A percentile compares a stretch with the other conserved stretches of the same genome.
Evolutionary conservation across 2,329 filamentous ascomycete species (phyloP).

Genomic region (Fusarium sublunatum): DNA sequence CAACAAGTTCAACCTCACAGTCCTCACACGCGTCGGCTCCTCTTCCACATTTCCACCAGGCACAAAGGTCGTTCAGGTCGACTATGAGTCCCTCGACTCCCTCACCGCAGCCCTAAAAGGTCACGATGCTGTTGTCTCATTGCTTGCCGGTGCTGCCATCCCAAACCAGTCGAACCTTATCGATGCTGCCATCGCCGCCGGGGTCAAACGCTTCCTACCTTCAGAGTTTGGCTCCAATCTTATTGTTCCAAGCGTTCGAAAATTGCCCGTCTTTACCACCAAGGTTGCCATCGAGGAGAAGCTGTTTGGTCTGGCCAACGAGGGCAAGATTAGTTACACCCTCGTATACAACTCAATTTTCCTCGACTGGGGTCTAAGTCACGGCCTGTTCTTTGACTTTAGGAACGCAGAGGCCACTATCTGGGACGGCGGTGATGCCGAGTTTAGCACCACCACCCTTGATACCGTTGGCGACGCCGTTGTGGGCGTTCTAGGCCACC

Average conservation of each 20-base stretch:
- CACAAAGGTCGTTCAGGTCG: constrained; percentile 50
- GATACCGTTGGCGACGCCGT: constrained; percentile 60
- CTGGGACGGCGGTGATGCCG: constrained; percentile 61
- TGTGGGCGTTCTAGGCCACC: constrained; percentile 60
- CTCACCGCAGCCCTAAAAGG: constrained; percentile 64
- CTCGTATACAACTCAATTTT: constrained; percentile 65
- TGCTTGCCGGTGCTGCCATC: constrained; percentile 53
- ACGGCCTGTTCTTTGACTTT: constrained; percentile 58
- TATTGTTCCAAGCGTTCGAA: constrained; percentile 47
- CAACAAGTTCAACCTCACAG: constrained; percentile 51
- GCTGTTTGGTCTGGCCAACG: constrained; percentile 55
- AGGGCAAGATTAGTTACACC: constrained; percentile 64
- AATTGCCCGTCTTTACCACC: constrained; percentile 62
- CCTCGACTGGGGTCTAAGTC: constrained; percentile 65
- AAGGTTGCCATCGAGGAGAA: constrained; percentile 60
- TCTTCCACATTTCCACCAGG: constrained; percentile 48
- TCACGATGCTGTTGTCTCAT: constrained; percentile 66
- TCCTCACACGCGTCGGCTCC: constrained; percentile 56
- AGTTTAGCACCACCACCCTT: constrained; percentile 62
- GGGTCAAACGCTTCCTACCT: constrained; percentile 71
- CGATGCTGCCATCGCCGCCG: constrained; percentile 68
- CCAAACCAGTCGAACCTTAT: constrained; percentile 58
- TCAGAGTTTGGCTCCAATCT: constrained; percentile 64
- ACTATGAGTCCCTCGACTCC: constrained; percentile 57
- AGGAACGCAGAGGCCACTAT: constrained; percentile 54